Base-by-base conservation (phyloP, 306 rosid genomes). In the Elaeagnus macrophylla region DNA sequence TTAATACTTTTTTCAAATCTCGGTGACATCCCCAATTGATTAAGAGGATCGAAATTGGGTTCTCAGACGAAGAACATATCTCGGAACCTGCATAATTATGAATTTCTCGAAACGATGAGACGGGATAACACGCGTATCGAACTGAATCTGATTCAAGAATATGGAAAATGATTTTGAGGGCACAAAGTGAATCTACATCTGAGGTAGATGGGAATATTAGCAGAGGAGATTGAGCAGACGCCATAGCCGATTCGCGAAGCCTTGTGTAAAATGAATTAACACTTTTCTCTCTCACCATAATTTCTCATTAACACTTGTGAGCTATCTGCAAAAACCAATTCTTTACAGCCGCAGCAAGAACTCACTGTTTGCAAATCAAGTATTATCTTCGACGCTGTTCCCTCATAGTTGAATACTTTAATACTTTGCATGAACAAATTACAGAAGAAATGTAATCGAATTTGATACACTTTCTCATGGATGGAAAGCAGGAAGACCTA, bases 131-230 rank as follows among this genome's bases (percentile, higher is more conserved):
- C 0, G 88, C 76, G 43, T 81, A 84, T 32, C 68, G 72, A 14
- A 84, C 51, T 2, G 84, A 73, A 64, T 84, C 94, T 6, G 88
- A 81, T 3, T 78, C 76, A 38, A 84, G 88, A 51, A 84, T 67
- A 45, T 76, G 83, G 57, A 76, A 76, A n/a, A 78, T 69, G 54
- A 81, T 78, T 54, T 71, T 78, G 53, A 84, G 71, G 0, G 85
- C 68, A 41, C 94, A 84, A 35, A 84, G 77, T 0, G 94, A 84
- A 25, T 84, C 94, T 0, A 59, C 85, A 51, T 84, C 94, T 19
- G 88, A 81, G 16, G 94, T 81, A 0, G 94, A 84, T 0, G 94
- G 88, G 45, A 81, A 84, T 1, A 84, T 78, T 15, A 84, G 81
- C 4, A 84, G 56, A 1, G 88, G 83, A 7, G 85, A 69, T 8